Conservation (phyloP, 2,329 filamentous ascomycete genomes). For the Cadophora sp. region DNA sequence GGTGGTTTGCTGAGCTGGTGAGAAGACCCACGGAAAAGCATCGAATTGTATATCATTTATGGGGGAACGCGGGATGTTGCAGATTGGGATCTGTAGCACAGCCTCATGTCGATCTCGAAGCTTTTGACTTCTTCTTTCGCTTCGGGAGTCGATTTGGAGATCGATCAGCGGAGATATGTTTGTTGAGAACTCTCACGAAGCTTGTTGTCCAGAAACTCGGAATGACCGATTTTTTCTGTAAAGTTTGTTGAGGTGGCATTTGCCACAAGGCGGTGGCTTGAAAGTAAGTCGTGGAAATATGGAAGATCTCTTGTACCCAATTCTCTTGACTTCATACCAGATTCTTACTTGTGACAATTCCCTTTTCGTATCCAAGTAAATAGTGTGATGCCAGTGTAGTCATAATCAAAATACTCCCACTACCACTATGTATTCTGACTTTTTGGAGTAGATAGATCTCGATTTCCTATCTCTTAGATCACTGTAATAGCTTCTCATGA, state of each 20-base stretch:
- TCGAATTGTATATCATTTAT: slow-evolving; percentile 27
- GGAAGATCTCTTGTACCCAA: too few relatives aligned
- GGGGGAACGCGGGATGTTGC: slow-evolving; percentile 6
- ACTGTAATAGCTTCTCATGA: too few relatives aligned
- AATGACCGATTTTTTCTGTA: not conserved
- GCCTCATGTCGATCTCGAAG: slow-evolving; percentile 16
- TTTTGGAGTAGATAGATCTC: too few relatives aligned
- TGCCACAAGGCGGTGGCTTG: not conserved
- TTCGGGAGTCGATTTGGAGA: not conserved
- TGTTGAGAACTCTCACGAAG: not conserved
- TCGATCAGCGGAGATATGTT: not conserved
- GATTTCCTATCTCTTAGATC: too few relatives aligned
- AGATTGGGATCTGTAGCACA: slow-evolving; percentile 14
- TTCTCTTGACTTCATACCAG: too few relatives aligned
- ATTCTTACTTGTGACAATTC: too few relatives aligned
- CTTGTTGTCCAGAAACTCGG: not conserved
- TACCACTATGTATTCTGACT: too few relatives aligned
- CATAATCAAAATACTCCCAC: too few relatives aligned
- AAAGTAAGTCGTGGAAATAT: not conserved
- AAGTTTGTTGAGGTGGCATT: not conserved
- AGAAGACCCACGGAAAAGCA: not conserved
- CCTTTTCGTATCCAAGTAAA: too few relatives aligned
- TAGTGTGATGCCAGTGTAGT: too few relatives aligned
- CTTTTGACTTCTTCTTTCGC: not conserved
- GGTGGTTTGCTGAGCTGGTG: not conserved